A percentile compares a stretch with the other conserved stretches of the same genome.
Evolutionary conservation across 768 basidiomycete species (phyloP).

Genomic region (Hypsizygus marmoreus): DNA sequence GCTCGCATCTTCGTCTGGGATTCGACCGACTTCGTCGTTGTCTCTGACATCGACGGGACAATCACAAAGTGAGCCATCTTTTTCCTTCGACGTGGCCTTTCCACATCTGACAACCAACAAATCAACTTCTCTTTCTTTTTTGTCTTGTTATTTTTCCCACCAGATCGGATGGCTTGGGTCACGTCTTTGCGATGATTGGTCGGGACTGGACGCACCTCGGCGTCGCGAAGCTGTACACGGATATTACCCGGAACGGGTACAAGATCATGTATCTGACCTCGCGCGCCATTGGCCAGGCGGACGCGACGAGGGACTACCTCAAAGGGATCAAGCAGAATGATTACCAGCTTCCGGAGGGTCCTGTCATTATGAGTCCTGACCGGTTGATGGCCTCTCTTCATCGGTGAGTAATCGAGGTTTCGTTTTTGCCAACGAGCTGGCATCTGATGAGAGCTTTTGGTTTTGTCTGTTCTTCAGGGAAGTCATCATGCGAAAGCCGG

Average conservation of each 20-base stretch:
- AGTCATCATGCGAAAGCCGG: constrained; percentile 98
- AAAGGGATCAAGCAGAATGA: constrained; percentile 94
- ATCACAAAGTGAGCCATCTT: constrained; percentile 82
- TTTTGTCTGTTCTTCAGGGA: constrained; percentile 53
- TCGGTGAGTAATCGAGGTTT: constrained; percentile 54
- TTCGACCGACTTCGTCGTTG: constrained; percentile 83
- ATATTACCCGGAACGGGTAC: constrained; percentile 94
- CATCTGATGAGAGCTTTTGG: no score
- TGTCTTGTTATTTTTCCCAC: background rate
- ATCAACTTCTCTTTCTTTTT: background rate
- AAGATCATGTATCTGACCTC: constrained; percentile 98
- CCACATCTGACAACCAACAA: background rate
- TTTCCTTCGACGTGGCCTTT: background rate
- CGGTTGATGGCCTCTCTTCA: constrained; percentile 92
- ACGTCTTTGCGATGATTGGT: constrained; percentile 96
- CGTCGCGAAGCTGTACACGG: constrained; percentile 96
- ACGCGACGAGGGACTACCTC: constrained; percentile 92
- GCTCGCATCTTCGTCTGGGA: constrained; percentile 97
- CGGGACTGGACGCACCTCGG: constrained; percentile 98
- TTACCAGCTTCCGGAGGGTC: constrained; percentile 95
- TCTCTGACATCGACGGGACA: constrained; percentile 98
- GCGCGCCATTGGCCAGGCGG: constrained; percentile 96
- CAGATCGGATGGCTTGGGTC: constrained; percentile 94
- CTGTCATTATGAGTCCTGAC: constrained; percentile 99
- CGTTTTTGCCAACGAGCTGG: background rate